Percentiles rank a stretch among this genome's conserved stretches.
Conservation (phyloP, 2,329 filamentous ascomycete genomes). For the Botrytis deweyae region DNA sequence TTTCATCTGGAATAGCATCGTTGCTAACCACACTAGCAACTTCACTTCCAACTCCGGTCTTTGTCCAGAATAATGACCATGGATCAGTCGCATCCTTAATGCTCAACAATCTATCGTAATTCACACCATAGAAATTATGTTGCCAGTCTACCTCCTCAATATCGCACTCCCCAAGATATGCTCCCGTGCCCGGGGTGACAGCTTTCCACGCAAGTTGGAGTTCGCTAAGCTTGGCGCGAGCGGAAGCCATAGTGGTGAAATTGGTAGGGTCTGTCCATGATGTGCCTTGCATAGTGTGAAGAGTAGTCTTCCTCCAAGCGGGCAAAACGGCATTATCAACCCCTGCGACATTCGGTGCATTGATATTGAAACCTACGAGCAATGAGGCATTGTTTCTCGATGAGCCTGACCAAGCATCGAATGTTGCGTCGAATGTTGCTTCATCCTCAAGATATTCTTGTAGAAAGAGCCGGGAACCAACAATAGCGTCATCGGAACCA, state of each 20-base stretch:
- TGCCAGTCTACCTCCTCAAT: slow-evolving; percentile 24
- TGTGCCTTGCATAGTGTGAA: slow-evolving; percentile 25
- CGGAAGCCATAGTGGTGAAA: slow-evolving; percentile 9
- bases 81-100: slow-evolving; percentile 28
- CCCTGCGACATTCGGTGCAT: neutral
- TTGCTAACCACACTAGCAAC: slow-evolving; percentile 41
- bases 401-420: slow-evolving; percentile 35
- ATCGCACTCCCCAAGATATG: slow-evolving; percentile 25
- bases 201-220: slow-evolving; percentile 24
- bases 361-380: slow-evolving; percentile 14
- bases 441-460: slow-evolving; percentile 41
- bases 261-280: slow-evolving; percentile 17
- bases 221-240: slow-evolving; percentile 22
- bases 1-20: slow-evolving; percentile 18
- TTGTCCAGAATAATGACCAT: slow-evolving; percentile 26
- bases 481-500: slow-evolving; percentile 37
- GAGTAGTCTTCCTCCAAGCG: slow-evolving; percentile 26
- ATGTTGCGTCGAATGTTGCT: slow-evolving; percentile 31
- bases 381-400: neutral
- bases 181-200: slow-evolving; percentile 21
- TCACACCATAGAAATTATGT: slow-evolving; percentile 43
- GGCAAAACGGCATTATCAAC: slow-evolving; percentile 41
- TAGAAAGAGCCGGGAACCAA: slow-evolving; percentile 45
- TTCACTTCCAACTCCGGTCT: slow-evolving; percentile 29
- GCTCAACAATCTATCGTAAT: slow-evolving; percentile 24